A percentile compares a stretch with the other conserved stretches of the same genome.
phyloP scores from a whole-genome alignment of 179 eudicot species.

The Silene coronaria region DNA sequence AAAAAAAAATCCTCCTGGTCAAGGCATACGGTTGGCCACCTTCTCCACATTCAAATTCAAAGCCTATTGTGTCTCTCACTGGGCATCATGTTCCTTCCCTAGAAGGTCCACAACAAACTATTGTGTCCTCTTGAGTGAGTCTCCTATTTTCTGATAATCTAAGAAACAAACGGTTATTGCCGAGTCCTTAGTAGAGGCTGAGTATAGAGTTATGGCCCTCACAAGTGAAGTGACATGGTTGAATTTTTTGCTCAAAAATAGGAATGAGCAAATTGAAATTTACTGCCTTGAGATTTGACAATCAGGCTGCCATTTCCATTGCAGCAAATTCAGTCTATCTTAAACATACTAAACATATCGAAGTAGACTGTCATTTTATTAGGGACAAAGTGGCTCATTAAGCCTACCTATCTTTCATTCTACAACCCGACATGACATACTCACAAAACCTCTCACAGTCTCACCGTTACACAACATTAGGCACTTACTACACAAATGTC shows the following conservation, averaged over 20 bases:
- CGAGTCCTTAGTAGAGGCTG: not conserved
- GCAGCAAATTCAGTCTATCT: not conserved
- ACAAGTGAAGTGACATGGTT: not conserved
- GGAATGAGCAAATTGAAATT: not conserved
- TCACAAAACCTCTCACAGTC: too few relatives aligned
- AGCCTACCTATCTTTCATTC: not conserved
- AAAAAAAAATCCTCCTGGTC: too few relatives aligned
- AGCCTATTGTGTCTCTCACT: too few relatives aligned
- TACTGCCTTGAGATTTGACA: not conserved
- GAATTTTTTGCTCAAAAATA: not conserved
- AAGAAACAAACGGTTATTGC: not conserved
- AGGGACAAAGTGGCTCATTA: not conserved
- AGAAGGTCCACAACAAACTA: too few relatives aligned
- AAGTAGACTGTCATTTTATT: not conserved
- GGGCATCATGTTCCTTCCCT: too few relatives aligned
- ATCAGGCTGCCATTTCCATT: not conserved
- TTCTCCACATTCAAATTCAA: too few relatives aligned
- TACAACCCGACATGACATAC: not conserved
- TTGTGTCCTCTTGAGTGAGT: too few relatives aligned
- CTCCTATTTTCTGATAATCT: not conserved
- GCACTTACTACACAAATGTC: too few relatives aligned
- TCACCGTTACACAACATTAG: too few relatives aligned
- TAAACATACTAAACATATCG: not conserved
- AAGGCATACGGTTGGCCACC: too few relatives aligned
- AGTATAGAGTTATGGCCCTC: slow-evolving; percentile 6